phyloP scores from a whole-genome alignment of 2,329 filamentous ascomycete species.

The Elsinoe ampelina region DNA sequence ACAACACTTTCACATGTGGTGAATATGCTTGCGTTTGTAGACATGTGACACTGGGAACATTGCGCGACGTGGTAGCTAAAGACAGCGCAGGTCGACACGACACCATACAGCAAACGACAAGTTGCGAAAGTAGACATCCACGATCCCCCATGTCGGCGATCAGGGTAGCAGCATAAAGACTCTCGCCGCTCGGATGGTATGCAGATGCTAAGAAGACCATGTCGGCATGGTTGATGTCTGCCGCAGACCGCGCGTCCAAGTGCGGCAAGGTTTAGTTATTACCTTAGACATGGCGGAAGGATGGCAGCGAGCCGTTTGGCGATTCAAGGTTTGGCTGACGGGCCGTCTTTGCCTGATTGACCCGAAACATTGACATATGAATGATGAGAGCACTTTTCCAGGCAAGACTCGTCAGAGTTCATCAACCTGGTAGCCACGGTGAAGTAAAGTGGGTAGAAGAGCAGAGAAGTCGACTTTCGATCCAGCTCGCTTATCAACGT shows the following conservation, averaged over 20 bases:
- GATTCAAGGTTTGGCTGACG: neutral
- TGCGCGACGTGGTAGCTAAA: neutral
- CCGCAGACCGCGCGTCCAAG: neutral
- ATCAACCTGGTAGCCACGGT: too few species aligned
- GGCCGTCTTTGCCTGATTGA: slow-evolving; percentile 6
- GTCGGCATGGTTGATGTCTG: neutral
- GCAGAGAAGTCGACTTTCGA: too few species aligned
- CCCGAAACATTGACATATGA: neutral
- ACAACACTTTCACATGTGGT: neutral
- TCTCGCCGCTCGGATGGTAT: too few species aligned
- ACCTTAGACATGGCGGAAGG: neutral
- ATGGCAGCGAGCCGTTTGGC: neutral
- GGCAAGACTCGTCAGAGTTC: neutral
- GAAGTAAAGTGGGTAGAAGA: too few species aligned
- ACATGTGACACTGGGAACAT: neutral
- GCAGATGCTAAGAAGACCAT: neutral
- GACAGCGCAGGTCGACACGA: too few species aligned
- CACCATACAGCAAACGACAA: too few species aligned
- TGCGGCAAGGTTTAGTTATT: neutral
- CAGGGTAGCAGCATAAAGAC: neutral
- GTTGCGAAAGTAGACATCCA: too few species aligned
- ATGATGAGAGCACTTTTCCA: neutral
- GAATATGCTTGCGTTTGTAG: neutral
- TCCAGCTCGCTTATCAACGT: neutral
- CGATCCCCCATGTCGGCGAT: neutral